These are phyloP conservation scores for Aegilops speltoides DNA, from an alignment of 176 grass and related monocot genomes.

Conservation along the genomic window DNA sequence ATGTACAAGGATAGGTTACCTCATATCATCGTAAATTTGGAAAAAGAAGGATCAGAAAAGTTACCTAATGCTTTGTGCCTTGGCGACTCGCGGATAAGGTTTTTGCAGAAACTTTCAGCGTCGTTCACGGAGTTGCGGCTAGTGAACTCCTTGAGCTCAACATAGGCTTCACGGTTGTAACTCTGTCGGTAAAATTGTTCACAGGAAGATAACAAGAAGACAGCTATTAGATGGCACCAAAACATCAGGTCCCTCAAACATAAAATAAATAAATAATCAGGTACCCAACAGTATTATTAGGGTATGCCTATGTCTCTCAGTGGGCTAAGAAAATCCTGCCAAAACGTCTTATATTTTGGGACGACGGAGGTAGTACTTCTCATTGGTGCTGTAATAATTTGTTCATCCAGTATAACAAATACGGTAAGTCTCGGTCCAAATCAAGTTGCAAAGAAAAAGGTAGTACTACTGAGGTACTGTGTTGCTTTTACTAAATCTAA, in stretches of 20 bases:
- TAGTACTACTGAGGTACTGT: not conserved
- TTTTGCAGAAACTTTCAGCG: slow-evolving; percentile 65
- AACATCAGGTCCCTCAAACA: not conserved
- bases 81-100: slow-evolving; percentile 66
- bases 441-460: not conserved
- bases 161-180: slow-evolving; percentile 77
- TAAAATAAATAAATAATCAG: not conserved
- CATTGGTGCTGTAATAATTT: not conserved
- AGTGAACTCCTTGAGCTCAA: slow-evolving; percentile 76
- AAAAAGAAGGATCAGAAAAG: not conserved
- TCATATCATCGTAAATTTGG: not conserved
- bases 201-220: not conserved
- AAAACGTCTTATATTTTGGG: too few relatives aligned
- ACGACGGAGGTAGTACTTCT: too few relatives aligned
- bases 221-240: not conserved
- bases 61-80: slow-evolving; percentile 73
- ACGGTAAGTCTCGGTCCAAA: not conserved
- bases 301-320: not conserved
- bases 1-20: not conserved
- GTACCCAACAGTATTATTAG: not conserved
- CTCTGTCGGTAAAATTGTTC: slow-evolving; percentile 26
- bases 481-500: not conserved
- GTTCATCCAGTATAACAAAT: not conserved
- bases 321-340: not conserved
- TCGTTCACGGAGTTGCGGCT: slow-evolving; percentile 65